Evolutionary conservation across 116 monocot species (phyloP).

Genomic region (Dioscorea cayenensis): DNA sequence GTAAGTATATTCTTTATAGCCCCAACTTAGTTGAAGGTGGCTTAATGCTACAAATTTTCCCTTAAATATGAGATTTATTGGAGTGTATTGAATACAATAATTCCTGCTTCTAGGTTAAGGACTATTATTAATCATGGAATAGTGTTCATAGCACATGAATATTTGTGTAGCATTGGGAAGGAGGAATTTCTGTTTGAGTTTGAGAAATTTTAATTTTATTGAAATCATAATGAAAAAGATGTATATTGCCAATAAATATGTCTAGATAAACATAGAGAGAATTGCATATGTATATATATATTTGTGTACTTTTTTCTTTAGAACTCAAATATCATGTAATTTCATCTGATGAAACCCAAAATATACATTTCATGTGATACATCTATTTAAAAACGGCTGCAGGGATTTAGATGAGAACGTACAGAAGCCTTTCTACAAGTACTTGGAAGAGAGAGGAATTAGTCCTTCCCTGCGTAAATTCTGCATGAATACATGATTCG

Average conservation of each 20-base stretch:
- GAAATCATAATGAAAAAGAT: too few species aligned
- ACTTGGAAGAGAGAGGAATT: conserved; percentile 65
- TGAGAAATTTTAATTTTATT: too few species aligned
- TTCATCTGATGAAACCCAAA: not conserved
- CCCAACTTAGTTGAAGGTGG: not conserved
- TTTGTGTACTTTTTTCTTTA: too few species aligned
- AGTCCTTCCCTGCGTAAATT: conserved; percentile 38
- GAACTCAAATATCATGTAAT: not conserved
- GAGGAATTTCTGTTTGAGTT: too few species aligned
- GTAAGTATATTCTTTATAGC: conserved; percentile 27
- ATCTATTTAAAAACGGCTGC: not conserved
- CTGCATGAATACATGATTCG: conserved; percentile 67
- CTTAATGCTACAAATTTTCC: not conserved
- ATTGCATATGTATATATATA: too few species aligned
- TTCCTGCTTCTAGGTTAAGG: too few species aligned
- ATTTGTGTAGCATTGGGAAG: too few species aligned
- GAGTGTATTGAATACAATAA: too few species aligned
- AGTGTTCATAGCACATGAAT: too few species aligned
- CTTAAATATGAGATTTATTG: not conserved
- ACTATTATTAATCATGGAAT: too few species aligned
- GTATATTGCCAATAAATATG: too few species aligned
- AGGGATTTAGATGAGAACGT: conserved; percentile 82
- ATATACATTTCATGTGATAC: not conserved
- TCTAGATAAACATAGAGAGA: too few species aligned
- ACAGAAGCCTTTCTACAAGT: conserved; percentile 56